Evolutionary conservation across 2,329 filamentous ascomycete genomes (phyloP), one percentile per base, ranked within the genome.

Genomic region (Claviceps sp.): DNA sequence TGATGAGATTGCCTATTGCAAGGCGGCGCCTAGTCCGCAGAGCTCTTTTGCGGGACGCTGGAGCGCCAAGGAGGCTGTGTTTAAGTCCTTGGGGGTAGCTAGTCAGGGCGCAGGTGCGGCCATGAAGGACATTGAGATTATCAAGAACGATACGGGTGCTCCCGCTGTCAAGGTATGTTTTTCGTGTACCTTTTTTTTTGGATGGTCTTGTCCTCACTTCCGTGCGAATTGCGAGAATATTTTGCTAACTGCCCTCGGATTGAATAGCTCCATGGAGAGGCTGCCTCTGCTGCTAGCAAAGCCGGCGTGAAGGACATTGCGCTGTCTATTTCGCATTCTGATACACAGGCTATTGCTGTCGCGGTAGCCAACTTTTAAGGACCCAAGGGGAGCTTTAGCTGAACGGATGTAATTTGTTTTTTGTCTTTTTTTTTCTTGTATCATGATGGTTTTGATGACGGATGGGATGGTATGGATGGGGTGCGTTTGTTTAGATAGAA

Each of bases 1-100:
- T 16, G 73, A 76, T 48, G 93, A 98, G 72, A 86, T 90, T 61
- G 77, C 79, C 34, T 97, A 98, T 74, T 98, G 94, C 75, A 77
- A 77, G 57, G 81, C 84, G 63, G 84, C 88, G 16, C 73, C 88
- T 5, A 84, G 79, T 64, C 86, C 89, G 1, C 88, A 88, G 65
- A 87, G 90, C 58, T 94, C 88, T 50, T 98, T 96, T 70, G 88
- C 91, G 5, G 93, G 93, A 48, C 83, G 89, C 60, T 98, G 93
- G 93, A 91, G 85, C 62, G 93, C 93, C 38, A 98, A 98, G 75
- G 93, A 98, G 72, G 93, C 93, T 30, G 90, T 98, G 1, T 98
- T 98, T 78, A 98, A 98, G 80, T 89, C 88, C 40, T 76, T 98
- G 14, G 89, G 90, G 59, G 90, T 97, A 13, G 72, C 78, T 60